Base-by-base conservation (phyloP, 2,329 filamentous ascomycete genomes). In the Fusarium setosum region DNA sequence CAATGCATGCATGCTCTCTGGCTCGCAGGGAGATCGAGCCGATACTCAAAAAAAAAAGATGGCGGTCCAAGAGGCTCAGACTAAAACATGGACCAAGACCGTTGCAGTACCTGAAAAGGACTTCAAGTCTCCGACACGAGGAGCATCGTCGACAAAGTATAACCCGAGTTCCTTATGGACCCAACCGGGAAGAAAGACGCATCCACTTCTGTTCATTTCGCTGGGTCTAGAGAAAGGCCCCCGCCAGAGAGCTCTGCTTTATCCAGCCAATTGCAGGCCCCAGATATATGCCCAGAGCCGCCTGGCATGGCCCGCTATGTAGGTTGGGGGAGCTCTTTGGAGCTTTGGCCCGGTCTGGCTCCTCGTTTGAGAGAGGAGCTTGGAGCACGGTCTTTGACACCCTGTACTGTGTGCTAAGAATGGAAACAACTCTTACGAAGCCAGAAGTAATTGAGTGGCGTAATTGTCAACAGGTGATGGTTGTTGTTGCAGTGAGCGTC, bases 141-240 rank as follows among this genome's bases (percentile, higher is more conserved):
- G 20, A 13, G 31, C 41, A 35, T 41, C 51, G 47, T 15, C 8
- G 32, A 26, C 42, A 21, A 53, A 45, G 48, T 49, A 57, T 57
- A 9, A 55, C 12, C 6, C 24, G 6, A 26, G 59, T 51, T 51
- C 47, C 55, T 35, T 31, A 12, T 29, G 6, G 21, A n/a, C n/a
- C 44, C 45, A 34, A 49, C 38, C 18, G 57, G n/a, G n/a, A n/a
- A 18, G 41, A 51, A 59, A 45, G 59, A 44, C n/a, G n/a, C 53
- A 59, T 52, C 69, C 69, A 72, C 69, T 67, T 26, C 54, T 61
- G 55, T 34, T 61, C 63, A 72, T 72, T 72, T 72, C 69, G 56
- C 63, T 58, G 61, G 58, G 52, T 17, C 47, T n/a, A n/a, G n/a
- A n/a, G n/a, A n/a, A n/a, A n/a, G n/a, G n/a, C n/a, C n/a, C n/a